phyloP scores from a whole-genome alignment of 805 yeast species.

The Candida silvicultrix region DNA sequence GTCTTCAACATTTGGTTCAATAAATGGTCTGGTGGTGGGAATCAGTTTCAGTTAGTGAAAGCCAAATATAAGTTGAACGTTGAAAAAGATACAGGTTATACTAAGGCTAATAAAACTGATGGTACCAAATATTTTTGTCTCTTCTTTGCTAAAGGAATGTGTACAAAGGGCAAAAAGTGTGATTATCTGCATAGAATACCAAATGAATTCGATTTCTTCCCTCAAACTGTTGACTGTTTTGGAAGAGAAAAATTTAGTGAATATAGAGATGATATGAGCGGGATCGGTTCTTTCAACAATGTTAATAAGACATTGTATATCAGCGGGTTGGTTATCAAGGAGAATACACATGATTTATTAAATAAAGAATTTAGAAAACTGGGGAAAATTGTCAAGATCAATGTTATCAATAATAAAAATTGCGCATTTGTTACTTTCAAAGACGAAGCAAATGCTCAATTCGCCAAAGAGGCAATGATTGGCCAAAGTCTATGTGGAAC shows the following conservation, averaged over 20 bases:
- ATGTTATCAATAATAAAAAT: constrained; percentile 52
- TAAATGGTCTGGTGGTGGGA: constrained; percentile 69
- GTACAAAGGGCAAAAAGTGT: constrained; percentile 74
- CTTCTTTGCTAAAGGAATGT: constrained; percentile 85
- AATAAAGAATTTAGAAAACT: constrained; percentile 57
- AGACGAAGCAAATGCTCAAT: constrained; percentile 75
- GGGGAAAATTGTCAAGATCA: constrained; percentile 67
- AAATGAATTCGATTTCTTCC: constrained; percentile 43
- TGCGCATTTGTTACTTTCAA: constrained; percentile 76
- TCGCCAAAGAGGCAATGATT: constrained; percentile 93
- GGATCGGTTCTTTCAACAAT: constrained; percentile 74
- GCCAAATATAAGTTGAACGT: constrained; percentile 58
- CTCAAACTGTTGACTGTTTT: constrained; percentile 78
- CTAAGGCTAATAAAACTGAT: constrained; percentile 50
- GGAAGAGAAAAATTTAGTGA: constrained; percentile 83
- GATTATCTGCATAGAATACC: constrained; percentile 78
- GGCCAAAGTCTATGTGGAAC: constrained; percentile 66
- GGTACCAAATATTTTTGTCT: constrained; percentile 54
- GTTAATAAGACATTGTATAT: constrained; percentile 74
- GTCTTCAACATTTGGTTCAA: constrained; percentile 84
- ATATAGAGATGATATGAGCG: constrained; percentile 90
- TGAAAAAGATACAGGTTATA: constrained; percentile 64
- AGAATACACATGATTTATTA: constrained; percentile 31
- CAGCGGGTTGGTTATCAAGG: constrained; percentile 44
- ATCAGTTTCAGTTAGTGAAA: constrained; percentile 30